A percentile compares a stretch with the other conserved stretches of the same genome.
Conservation (phyloP, 768 basidiomycete genomes). For the Podaxis sp. region DNA sequence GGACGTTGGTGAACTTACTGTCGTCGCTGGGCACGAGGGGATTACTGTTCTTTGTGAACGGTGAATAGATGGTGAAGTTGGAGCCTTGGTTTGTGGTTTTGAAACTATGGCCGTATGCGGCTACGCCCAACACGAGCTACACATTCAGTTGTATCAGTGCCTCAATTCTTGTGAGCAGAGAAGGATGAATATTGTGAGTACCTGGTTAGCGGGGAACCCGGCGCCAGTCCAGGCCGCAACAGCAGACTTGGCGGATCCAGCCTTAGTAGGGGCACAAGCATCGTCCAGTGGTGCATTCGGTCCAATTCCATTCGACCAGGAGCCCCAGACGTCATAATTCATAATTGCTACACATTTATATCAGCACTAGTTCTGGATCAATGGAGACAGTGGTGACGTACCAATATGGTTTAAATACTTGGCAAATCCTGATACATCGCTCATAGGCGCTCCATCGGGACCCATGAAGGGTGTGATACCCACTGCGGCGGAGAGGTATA, state of each 20-base stretch:
- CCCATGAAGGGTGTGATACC: slow-evolving; percentile 36
- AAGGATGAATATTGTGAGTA: slow-evolving; percentile 12
- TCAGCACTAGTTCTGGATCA: background rate
- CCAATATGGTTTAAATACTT: slow-evolving; percentile 51
- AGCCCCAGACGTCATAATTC: slow-evolving; percentile 58
- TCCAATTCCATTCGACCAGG: slow-evolving; percentile 58
- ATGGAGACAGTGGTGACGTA: slow-evolving; percentile 15
- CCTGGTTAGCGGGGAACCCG: slow-evolving; percentile 62
- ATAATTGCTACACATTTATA: slow-evolving; percentile 44
- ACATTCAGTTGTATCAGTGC: background rate
- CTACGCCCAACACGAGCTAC: slow-evolving; percentile 74
- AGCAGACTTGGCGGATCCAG: slow-evolving; percentile 73
- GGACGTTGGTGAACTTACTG: background rate
- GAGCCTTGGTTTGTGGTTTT: slow-evolving; percentile 41
- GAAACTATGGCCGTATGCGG: slow-evolving; percentile 80
- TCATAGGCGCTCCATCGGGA: slow-evolving; percentile 54
- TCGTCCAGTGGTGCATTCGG: slow-evolving; percentile 85
- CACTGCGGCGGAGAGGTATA: slow-evolving; percentile 54
- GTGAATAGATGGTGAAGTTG: slow-evolving; percentile 37
- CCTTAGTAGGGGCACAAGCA: slow-evolving; percentile 53
- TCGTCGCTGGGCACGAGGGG: slow-evolving; percentile 31
- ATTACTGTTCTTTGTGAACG: slow-evolving; percentile 41
- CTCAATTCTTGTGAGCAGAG: background rate
- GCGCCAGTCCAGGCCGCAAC: slow-evolving; percentile 72
- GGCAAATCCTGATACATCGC: slow-evolving; percentile 70